These are phyloP conservation scores for Cyclotella choctawhatcheeana DNA, from an alignment of 108 stramenopile genomes.

Conservation along the genomic window DNA sequence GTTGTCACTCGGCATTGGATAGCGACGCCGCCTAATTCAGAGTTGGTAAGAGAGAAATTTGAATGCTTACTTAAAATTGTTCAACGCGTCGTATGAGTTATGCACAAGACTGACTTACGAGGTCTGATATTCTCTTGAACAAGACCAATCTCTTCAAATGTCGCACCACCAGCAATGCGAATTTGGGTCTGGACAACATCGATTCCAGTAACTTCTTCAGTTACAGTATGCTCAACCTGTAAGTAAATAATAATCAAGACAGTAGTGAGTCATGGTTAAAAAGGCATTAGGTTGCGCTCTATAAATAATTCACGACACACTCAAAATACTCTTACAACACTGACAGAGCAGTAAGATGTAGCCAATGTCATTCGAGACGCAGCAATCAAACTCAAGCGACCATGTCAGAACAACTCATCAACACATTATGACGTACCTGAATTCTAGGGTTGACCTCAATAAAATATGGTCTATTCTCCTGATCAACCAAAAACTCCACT, in stretches of 20 bases:
- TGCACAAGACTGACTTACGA: neutral
- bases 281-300: no score
- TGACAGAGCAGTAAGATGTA: no score
- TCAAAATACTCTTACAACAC: no score
- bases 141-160: conserved; percentile 82
- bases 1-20: conserved; percentile 96
- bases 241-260: no score
- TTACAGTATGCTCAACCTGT: conserved; percentile 97
- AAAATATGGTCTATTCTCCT: conserved; percentile 84
- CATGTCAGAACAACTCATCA: no score
- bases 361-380: no score
- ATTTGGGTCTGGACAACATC: conserved; percentile 95
- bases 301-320: neutral
- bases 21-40: conserved; percentile 62
- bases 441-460: conserved; percentile 98
- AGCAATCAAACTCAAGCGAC: no score
- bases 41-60: neutral
- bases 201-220: conserved; percentile 95
- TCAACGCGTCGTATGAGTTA: neutral
- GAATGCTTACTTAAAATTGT: neutral
- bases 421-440: conserved; percentile 59
- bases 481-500: conserved; percentile 96
- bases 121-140: conserved; percentile 73
- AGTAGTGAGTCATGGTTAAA: no score
- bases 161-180: conserved; percentile 89